Base-by-base conservation (phyloP, 2,329 filamentous ascomycete species). In the Colletotrichum somersetense region DNA sequence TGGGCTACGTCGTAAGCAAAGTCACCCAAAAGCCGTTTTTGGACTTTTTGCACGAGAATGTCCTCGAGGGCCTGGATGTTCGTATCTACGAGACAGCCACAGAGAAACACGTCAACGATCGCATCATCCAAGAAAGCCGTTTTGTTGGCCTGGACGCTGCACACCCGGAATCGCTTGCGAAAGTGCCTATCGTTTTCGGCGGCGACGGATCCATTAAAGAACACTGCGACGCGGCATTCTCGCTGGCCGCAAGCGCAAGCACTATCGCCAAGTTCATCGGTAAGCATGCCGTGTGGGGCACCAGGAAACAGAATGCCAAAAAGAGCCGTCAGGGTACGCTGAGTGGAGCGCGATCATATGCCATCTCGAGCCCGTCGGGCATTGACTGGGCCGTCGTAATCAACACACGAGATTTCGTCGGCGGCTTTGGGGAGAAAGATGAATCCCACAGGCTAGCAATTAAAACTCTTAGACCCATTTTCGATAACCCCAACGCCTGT, bases 171-270 rank as follows among this genome's bases (percentile, higher is more conserved):
- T 35, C 53, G 0, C 42, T 33, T 7, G 12, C 44, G 1, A 57
- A 30, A 10, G 67, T 75, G 0, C 65, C 71, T 3, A 53, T 30
- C 5, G 59, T 66, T 14, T 46, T 59, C 11, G 73, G 73, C 20
- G 74, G 73, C 30, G 69, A 74, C n/a, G 74, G 74, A 2, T 66
- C 74, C 1, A 72, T 75, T 10, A 75, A 74, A 65, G 73, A 74
- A 42, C 73, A 73, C 58, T 63, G 53, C 14, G 30, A 58, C 10
- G 72, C 62, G 0, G 59, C 56, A 5, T 74, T 70, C 56, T 59
- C 66, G 6, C 53, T 75, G 23, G 73, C 71, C 11, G 62, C 71
- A 1, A 74, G 62, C 46, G 74, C 74, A 33, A 55, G 63, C 1
- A 62, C 63, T 0, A 33, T 74, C 1, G 69, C 69, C 20, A 46